Evolutionary conservation across 2,329 filamentous ascomycete genomes (phyloP), one percentile per base, ranked within the genome.

Genomic region (Monosporascus sp.): DNA sequence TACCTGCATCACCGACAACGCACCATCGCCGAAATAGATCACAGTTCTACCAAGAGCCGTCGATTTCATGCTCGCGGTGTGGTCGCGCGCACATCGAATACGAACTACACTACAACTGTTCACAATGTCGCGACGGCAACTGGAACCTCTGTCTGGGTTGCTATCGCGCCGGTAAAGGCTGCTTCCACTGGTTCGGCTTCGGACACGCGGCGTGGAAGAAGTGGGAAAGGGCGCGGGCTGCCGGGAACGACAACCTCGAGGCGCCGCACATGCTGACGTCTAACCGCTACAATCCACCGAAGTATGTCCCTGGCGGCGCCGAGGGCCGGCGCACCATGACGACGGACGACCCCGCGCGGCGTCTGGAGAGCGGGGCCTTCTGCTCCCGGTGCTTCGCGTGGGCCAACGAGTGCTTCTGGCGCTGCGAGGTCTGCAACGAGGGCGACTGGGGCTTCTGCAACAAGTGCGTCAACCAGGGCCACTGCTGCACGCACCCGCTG

Each of bases 361-460:
- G 89, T 24, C 72, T 94, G 1, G 84, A 94, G 68, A 85, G 82
- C 50, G 93, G 93, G 20, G 85, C 89, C 6, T 97, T 97, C 68
- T 97, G 93, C 67, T 83, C 87, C 38, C 80, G 81, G 47, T 97
- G 93, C 67, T 74, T 80, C 18, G 75, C 80, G 0, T 88, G 84
- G 74, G 81, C 90, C 0, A 92, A 95, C 62, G 81, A 86, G 49
- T 94, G 90, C 70, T 96, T 89, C 70, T 97, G 92, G 93, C 85
- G 89, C 57, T 97, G 93, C 68, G 83, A 88, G 54, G 69, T 79
- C 25, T 97, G 93, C 72, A 96, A 96, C 62, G 85, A 94, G 57
- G 93, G 90, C 5, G 92, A 95, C 65, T 97, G 92, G 92, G 93
- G 93, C 0, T 97, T 90, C 67, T 97, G 93, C 71, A 90, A 92